Conservation (phyloP, 1,284 basidiomycete genomes). For the Cutaneotrichosporon dermatis region DNA sequence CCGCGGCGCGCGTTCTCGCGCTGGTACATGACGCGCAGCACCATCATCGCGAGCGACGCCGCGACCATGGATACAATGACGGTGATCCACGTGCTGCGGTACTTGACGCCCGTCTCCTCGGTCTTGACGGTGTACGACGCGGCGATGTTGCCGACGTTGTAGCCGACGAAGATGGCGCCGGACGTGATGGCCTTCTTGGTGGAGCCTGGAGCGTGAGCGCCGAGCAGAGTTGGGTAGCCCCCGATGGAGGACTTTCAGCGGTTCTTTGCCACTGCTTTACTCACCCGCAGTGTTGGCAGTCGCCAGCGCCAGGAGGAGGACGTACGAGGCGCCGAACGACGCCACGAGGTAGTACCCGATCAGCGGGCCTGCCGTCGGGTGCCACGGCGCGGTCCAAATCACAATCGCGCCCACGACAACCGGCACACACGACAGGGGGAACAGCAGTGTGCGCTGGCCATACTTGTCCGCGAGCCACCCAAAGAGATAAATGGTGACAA, state of each 20-base stretch:
- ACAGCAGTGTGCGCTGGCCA: constrained; percentile 41
- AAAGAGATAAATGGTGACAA: constrained; percentile 49
- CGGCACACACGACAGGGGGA: constrained; percentile 52
- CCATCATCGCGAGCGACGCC: constrained; percentile 31
- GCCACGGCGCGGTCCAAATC: constrained; percentile 51
- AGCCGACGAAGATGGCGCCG: constrained; percentile 50
- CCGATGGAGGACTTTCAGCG: too few species aligned
- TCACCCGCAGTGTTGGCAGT: constrained; percentile 50
- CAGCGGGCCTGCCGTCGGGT: constrained; percentile 49
- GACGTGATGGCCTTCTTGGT: constrained; percentile 52
- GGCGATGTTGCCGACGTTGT: constrained; percentile 47
- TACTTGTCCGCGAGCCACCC: constrained; percentile 46
- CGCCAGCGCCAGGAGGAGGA: constrained; percentile 50
- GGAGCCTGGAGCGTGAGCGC: too few species aligned
- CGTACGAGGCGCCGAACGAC: constrained; percentile 53
- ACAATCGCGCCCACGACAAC: constrained; percentile 51
- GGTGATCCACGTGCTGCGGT: constrained; percentile 52
- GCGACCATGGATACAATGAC: constrained; percentile 48
- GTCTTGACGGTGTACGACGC: constrained; percentile 45
- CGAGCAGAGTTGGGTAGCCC: too few species aligned
- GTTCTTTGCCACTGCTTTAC: too few species aligned
- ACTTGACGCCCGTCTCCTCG: constrained; percentile 45
- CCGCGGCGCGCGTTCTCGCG: constrained; percentile 44
- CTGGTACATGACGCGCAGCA: constrained; percentile 38
- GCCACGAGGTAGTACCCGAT: constrained; percentile 52